Base-by-base conservation (phyloP, 257 asterid genomes). In the Euphrasia confusa region DNA sequence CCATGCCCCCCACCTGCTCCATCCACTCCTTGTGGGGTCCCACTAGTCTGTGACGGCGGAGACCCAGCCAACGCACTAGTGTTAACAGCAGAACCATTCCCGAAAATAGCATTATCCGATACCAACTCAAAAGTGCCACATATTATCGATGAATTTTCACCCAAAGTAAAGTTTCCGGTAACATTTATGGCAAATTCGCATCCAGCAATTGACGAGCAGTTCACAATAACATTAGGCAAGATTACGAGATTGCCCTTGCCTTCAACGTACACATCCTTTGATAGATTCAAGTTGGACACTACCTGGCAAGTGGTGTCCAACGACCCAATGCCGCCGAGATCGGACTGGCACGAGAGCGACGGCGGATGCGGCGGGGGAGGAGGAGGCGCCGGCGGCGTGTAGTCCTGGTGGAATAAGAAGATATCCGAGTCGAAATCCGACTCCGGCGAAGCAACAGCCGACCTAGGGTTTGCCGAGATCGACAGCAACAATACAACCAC, bases 1-100 rank as follows among this genome's bases (percentile, higher is more conserved):
- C 99, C 99, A 74, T 89, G 89, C 8, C 99, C 99, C 54, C 99
- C 99, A 10, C 99, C 99, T 0, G 94, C 95, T 61, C 97, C 99
- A 60, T 93, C 96, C 66, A 80, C 64, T 40, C 94, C 94, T 71
- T 82, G 95, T 0, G 99, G 99, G 5, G 96, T 87, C 70, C 99
- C 97, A 70, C 90, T 93, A 8, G 99, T 89, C 91, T 87, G 95
- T 0, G 85, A 17, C 1, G 99, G 99, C 0, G 99, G 80, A 37
- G 83, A 68, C 59, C 97, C 97, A 0, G 97, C 99, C 64, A 85
- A 76, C 27, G 83, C 97, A 10, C 97, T 84, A 13, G 95, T 89
- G 66, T 89, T 85, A 56, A 89, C 92, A 65, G 76, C 65, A 61
- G 97, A 87, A 17, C 85, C 81, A 71, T 87, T 81, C 55, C 83